Conservation (phyloP, 306 rosid genomes). For the Dryas alaskensis region DNA sequence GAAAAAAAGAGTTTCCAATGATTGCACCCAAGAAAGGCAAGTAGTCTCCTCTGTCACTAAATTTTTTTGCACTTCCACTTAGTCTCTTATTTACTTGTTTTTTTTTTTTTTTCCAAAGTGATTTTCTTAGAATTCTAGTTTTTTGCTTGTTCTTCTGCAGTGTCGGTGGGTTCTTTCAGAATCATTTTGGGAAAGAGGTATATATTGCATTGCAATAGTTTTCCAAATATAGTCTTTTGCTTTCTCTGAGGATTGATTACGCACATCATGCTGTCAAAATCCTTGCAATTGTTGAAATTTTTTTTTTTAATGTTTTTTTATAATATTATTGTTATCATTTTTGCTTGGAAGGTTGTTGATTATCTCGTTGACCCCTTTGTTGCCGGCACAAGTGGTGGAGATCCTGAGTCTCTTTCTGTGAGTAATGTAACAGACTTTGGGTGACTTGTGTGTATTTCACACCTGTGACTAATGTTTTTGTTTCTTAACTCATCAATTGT, state of each 20-base stretch:
- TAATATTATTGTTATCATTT: constrained; percentile 14
- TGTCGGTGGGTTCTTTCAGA: constrained; percentile 78
- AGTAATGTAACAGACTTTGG: constrained; percentile 42
- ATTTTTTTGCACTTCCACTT: constrained; percentile 13
- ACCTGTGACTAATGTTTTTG: constrained; percentile 1
- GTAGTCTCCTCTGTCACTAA: constrained; percentile 14
- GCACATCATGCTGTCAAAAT: constrained; percentile 12
- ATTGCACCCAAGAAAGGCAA: constrained; percentile 63
- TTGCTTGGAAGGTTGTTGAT: constrained; percentile 73
- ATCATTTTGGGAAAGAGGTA: constrained; percentile 98
- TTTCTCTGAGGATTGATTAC: constrained; percentile 8
- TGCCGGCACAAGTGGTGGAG: constrained; percentile 84
- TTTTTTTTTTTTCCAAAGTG: constrained; percentile 9
- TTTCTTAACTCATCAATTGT: constrained; percentile 13
- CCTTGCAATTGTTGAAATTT: constrained; percentile 11
- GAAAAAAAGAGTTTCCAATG: constrained; percentile 42
- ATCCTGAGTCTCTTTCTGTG: constrained; percentile 92
- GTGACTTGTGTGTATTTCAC: constrained; percentile 17
- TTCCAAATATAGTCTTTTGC: constrained; percentile 7
- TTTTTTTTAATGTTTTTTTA: not conserved
- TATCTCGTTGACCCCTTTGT: constrained; percentile 90
- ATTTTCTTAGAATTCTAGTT: constrained; percentile 10
- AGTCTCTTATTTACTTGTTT: constrained; percentile 16
- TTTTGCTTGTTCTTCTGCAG: constrained; percentile 44
- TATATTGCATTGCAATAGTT: not conserved